Evolutionary conservation across 305 asterid species (phyloP), one percentile per base, ranked within the genome.

Genomic region (Ilex paraguariensis): DNA sequence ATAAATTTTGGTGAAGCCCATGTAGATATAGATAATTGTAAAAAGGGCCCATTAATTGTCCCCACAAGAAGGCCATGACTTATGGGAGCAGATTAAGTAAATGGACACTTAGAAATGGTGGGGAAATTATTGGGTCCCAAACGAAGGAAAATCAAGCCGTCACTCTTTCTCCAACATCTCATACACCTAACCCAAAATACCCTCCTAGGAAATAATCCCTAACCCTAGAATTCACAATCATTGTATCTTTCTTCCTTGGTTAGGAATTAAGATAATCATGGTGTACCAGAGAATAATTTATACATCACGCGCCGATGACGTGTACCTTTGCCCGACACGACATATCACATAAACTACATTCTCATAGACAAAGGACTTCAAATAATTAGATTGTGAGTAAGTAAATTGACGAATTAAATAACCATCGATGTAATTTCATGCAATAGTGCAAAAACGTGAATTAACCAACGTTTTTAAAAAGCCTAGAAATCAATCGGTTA

Each of bases 21-120:
- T 1, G 9, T 2, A 36, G 6, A 36, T 36, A 36, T 36, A 36
- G 6, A 36, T 36, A 36, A 36, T 36, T 36, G 6, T 36, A 36
- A 36, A 75, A 54, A 28, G 66, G 61, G 2, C 65, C 67, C 56
- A 45, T 13, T 36, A 57, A 49, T 59, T 68, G 70, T 67, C 79
- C 78, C 74, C 63, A 70, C 63, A 32, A 49, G 42, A 8, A 59
- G 65, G 75, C 90, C 88, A 74, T 83, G 68, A 81, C 90, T 81
- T 86, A 74, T 79, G 90, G 95, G 73, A 70, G 75, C 72, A 80
- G 75, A 81, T 66, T 68, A 67, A 62, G 56, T 49, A 73, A 79
- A 73, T 75, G 13, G 81, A 78, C 81, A 60, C 21, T 70, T 78
- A 50, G 72, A 61, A 65, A 70, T 64, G 53, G 72, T 60, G 60